Conservation (phyloP, 345 rosid species). For the Cochlearia excelsa region DNA sequence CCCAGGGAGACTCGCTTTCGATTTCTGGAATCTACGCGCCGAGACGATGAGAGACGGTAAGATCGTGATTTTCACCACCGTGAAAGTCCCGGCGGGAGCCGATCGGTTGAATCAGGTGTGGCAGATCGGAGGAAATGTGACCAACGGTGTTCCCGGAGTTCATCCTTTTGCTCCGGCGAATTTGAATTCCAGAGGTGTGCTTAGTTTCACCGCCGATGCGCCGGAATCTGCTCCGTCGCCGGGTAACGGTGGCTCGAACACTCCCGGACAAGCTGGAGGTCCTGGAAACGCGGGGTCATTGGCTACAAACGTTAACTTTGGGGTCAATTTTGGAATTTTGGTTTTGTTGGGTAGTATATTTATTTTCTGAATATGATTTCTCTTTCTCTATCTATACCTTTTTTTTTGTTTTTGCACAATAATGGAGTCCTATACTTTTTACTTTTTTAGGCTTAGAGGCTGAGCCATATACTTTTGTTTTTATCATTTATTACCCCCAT, state of each 20-base stretch:
- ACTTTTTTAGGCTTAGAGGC: too few species aligned
- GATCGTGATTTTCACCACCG: conserved; percentile 45
- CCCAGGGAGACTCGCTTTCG: conserved; percentile 46
- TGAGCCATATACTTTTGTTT: too few species aligned
- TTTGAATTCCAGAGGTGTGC: conserved; percentile 22
- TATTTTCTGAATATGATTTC: conserved; percentile 1
- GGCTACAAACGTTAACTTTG: conserved; percentile 2
- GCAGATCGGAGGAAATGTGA: conserved; percentile 66
- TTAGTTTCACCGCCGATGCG: conserved; percentile 10
- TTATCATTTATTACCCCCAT: too few species aligned
- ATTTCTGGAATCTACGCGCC: conserved; percentile 50
- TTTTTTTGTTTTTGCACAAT: neutral
- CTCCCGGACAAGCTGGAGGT: conserved; percentile 13
- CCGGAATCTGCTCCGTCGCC: too few species aligned
- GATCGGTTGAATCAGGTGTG: conserved; percentile 68
- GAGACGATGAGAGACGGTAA: conserved; percentile 31
- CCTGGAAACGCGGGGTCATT: conserved; percentile 32
- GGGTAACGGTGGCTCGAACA: too few species aligned
- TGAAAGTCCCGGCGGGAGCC: conserved; percentile 55
- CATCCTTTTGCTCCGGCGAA: conserved; percentile 38
- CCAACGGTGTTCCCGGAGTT: conserved; percentile 29
- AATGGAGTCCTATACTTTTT: conserved; percentile 25
- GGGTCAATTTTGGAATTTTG: conserved; percentile 31
- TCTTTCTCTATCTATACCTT: neutral
- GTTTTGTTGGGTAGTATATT: conserved; percentile 23